Percentiles rank a stretch among this genome's conserved stretches.
phyloP scores from a whole-genome alignment of 306 rosid genomes.

The Sicyos edulis region DNA sequence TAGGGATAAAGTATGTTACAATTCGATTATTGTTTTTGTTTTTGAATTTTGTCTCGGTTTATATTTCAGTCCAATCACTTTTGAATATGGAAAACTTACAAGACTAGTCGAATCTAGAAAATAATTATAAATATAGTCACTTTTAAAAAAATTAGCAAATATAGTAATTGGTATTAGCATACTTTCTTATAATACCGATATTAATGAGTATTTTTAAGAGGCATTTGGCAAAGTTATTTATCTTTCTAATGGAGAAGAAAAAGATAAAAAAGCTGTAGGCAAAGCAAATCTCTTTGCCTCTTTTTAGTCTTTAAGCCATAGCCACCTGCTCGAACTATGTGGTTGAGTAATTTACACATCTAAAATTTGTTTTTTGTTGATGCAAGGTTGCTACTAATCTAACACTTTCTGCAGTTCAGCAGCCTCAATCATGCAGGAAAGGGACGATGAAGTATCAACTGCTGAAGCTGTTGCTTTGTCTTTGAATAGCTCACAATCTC shows the following conservation, averaged over 20 bases:
- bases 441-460: conserved; percentile 79
- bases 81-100: background rate
- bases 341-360: background rate
- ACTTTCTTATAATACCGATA: too few species aligned
- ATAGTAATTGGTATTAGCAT: too few species aligned
- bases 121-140: too few species aligned
- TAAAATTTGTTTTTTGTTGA: background rate
- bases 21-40: background rate
- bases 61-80: background rate
- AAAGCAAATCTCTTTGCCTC: too few species aligned
- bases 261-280: too few species aligned
- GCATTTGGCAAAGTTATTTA: background rate
- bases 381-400: conserved; percentile 21
- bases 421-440: conserved; percentile 58
- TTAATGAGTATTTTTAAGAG: background rate
- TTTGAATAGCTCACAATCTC: conserved; percentile 60
- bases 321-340: background rate
- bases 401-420: conserved; percentile 53
- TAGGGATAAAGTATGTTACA: background rate
- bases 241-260: too few species aligned
- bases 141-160: too few species aligned
- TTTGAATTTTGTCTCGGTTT: background rate
- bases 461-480: conserved; percentile 67
- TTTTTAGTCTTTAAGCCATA: background rate
- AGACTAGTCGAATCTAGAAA: too few species aligned